These are phyloP conservation scores for Paraconiothyrium brasiliense DNA, from an alignment of 2,329 filamentous ascomycete species.

Conservation along the genomic window DNA sequence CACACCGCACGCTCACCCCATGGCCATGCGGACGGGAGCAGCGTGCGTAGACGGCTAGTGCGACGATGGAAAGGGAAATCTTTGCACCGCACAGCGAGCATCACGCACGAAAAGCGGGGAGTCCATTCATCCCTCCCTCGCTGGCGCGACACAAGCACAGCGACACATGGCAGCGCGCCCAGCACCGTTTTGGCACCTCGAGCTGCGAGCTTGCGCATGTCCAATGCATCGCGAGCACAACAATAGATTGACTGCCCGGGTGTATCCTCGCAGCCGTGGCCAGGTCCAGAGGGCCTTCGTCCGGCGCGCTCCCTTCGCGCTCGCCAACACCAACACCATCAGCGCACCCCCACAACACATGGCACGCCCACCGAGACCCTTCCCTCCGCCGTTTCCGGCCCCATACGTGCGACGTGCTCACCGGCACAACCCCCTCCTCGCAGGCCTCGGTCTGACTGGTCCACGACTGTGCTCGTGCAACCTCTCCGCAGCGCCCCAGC, in stretches of 20 bases:
- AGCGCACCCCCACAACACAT: conserved; percentile 6
- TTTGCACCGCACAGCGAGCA: conserved; percentile 12
- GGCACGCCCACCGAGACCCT: conserved; percentile 11
- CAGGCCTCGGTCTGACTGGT: conserved; percentile 12
- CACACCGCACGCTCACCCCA: conserved; percentile 5
- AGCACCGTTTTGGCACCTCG: conserved; percentile 1
- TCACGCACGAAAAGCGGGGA: conserved; percentile 11
- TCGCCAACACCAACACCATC: conserved; percentile 6
- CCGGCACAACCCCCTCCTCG: conserved; percentile 2
- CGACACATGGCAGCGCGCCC: conserved; percentile 14
- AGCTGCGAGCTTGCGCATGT: no score
- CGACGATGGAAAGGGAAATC: background rate
- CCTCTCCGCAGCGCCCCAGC: conserved; percentile 11
- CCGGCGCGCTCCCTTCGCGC: no score
- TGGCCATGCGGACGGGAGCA: conserved; percentile 16
- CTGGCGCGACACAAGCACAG: conserved; percentile 17
- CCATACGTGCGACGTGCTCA: conserved; percentile 7
- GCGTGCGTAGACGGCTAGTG: conserved; percentile 13
- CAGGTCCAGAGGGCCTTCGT: no score
- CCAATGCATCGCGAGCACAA: no score
- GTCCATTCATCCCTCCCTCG: conserved; percentile 5
- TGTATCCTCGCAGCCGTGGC: no score
- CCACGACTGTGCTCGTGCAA: conserved; percentile 19
- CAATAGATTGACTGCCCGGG: no score
- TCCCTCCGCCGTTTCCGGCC: conserved; percentile 10